Percentiles rank a stretch among this genome's conserved stretches.
phyloP scores from a whole-genome alignment of 192 early-diverging fungal species.

The Coemansia sp. region DNA sequence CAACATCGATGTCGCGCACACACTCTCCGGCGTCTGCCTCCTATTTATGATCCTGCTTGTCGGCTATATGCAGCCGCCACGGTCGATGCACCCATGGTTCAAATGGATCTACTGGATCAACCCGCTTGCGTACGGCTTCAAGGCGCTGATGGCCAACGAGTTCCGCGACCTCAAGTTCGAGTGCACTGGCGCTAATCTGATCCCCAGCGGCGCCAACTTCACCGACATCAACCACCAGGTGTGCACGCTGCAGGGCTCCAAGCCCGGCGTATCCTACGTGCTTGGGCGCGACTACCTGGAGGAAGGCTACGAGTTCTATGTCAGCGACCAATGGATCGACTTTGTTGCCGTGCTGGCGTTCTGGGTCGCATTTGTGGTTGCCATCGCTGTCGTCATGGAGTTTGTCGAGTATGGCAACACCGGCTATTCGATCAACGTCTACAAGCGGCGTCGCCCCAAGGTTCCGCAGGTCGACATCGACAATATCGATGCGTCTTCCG shows the following conservation, averaged over 20 bases:
- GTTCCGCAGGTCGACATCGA: conserved; percentile 9
- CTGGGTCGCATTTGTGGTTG: conserved; percentile 41
- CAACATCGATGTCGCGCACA: conserved; percentile 52
- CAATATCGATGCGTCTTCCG: background rate
- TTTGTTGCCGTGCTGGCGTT: conserved; percentile 61
- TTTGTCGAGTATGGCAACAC: conserved; percentile 63
- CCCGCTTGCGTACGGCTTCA: conserved; percentile 69
- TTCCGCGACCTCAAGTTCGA: conserved; percentile 56
- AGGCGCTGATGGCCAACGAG: conserved; percentile 71
- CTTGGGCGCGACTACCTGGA: conserved; percentile 64
- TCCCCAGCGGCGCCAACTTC: conserved; percentile 60
- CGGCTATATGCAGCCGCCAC: conserved; percentile 63
- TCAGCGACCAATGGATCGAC: conserved; percentile 62
- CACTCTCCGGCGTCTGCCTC: conserved; percentile 43
- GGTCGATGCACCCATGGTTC: conserved; percentile 67
- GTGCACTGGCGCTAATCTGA: conserved; percentile 36
- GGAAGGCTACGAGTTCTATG: conserved; percentile 59
- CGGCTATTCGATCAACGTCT: conserved; percentile 59
- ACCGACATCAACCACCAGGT: conserved; percentile 55
- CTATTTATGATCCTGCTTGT: conserved; percentile 50
- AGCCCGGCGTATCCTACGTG: conserved; percentile 60
- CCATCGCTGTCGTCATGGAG: conserved; percentile 59
- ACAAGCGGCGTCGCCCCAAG: conserved; percentile 47
- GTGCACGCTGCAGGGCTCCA: conserved; percentile 69
- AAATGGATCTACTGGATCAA: conserved; percentile 72